These are phyloP conservation scores for Zizania palustris DNA, from an alignment of 202 grass and related monocot species.

Conservation along the genomic window DNA sequence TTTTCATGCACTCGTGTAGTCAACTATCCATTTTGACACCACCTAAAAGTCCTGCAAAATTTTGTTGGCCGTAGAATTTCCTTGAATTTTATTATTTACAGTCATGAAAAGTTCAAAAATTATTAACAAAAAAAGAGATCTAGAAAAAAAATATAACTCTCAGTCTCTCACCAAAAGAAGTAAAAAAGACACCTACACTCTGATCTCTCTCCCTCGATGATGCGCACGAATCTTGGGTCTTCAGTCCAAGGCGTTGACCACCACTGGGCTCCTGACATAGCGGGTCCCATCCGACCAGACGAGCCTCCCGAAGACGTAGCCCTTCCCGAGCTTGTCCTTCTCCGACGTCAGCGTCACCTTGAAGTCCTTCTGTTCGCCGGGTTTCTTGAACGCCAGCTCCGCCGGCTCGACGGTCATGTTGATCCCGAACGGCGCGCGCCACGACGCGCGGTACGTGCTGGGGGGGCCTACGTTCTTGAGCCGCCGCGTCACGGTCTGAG, in stretches of 20 bases:
- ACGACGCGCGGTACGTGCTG: slow-evolving; percentile 44
- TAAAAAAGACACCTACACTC: background rate
- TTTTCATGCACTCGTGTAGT: too few species aligned
- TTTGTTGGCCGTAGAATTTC: too few species aligned
- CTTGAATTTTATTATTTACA: background rate
- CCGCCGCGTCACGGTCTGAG: slow-evolving; percentile 40
- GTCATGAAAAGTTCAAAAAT: too few species aligned
- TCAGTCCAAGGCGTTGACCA: slow-evolving; percentile 49
- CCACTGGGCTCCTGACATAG: slow-evolving; percentile 61
- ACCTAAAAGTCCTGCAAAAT: too few species aligned
- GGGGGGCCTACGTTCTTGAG: slow-evolving; percentile 54
- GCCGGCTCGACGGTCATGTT: slow-evolving; percentile 46
- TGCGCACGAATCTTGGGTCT: background rate
- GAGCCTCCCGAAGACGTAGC: slow-evolving; percentile 58
- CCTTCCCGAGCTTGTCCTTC: slow-evolving; percentile 44
- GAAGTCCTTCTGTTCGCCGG: slow-evolving; percentile 51
- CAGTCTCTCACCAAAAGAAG: too few species aligned
- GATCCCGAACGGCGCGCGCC: slow-evolving; percentile 44
- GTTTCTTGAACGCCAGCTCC: slow-evolving; percentile 31
- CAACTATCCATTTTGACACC: too few species aligned
- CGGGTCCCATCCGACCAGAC: slow-evolving; percentile 61
- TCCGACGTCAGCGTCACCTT: slow-evolving; percentile 44
- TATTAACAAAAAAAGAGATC: background rate
- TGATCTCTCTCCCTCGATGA: background rate
- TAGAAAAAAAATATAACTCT: background rate